Evolutionary conservation across 1,139 yeast species (phyloP).

Genomic region (Dujonia santamariae): DNA sequence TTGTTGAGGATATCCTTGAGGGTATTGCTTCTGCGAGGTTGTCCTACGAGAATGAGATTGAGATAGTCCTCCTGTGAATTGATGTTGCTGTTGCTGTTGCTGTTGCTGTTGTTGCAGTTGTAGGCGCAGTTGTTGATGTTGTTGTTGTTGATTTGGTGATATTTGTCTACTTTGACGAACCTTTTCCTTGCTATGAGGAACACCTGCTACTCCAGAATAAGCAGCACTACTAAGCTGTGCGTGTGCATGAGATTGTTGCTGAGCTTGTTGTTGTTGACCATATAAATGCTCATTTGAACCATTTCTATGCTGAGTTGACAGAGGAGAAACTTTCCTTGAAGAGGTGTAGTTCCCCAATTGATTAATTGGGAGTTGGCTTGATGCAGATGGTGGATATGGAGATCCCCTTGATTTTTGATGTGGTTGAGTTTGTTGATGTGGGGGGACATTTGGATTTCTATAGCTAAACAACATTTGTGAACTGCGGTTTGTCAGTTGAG

Average conservation of each 20-base stretch:
- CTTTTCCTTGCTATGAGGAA: constrained; percentile 5
- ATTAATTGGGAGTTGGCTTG: constrained; percentile 11
- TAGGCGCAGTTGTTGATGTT: constrained; percentile 3
- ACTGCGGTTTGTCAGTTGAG: constrained; percentile 6
- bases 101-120: constrained; percentile 6
- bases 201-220: constrained; percentile 3
- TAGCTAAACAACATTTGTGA: constrained; percentile 34
- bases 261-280: not conserved
- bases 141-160: constrained; percentile 2
- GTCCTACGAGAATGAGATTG: not conserved
- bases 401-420: constrained; percentile 15
- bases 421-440: constrained; percentile 2
- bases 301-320: constrained; percentile 1
- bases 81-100: constrained; percentile 4
- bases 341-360: constrained; percentile 10
- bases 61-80: not conserved
- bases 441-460: constrained; percentile 19
- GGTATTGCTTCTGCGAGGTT: constrained; percentile 7
- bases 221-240: constrained; percentile 8
- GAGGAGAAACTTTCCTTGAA: constrained; percentile 4
- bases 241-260: too few relatives aligned
- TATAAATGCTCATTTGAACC: constrained; percentile 4
- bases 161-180: constrained; percentile 9
- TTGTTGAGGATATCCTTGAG: constrained; percentile 2
- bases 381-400: constrained; percentile 19